phyloP scores from a whole-genome alignment of 2,329 filamentous ascomycete species.

The Colletotrichum sp. region DNA sequence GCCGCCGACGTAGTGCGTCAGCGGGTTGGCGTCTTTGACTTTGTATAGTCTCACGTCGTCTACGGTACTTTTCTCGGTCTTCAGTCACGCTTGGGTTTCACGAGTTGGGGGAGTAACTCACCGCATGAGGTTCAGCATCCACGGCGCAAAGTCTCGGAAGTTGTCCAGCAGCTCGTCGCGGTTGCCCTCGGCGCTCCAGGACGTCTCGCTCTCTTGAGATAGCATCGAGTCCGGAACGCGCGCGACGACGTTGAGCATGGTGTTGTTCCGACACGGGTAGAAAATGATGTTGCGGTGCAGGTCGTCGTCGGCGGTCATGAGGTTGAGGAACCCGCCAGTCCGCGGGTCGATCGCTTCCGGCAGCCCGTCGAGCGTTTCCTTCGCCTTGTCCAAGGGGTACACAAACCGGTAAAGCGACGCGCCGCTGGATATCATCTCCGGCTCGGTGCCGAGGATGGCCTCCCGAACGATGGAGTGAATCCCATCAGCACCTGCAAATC shows the following conservation, averaged over 20 bases:
- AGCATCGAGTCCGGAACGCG: background rate
- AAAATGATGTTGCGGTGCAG: constrained; percentile 10
- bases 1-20: constrained; percentile 36
- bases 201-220: background rate
- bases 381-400: background rate
- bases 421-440: background rate
- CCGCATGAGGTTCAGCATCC: constrained; percentile 9
- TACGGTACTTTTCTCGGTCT: background rate
- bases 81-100: background rate
- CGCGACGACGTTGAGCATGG: constrained; percentile 2
- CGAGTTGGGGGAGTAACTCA: background rate
- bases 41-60: constrained; percentile 2
- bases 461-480: constrained; percentile 9
- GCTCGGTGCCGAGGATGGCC: background rate
- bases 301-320: constrained; percentile 6
- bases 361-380: background rate
- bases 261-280: constrained; percentile 5
- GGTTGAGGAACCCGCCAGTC: background rate
- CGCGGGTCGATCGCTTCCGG: constrained; percentile 1
- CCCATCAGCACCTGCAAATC: background rate
- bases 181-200: constrained; percentile 5
- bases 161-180: background rate
- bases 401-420: constrained; percentile 14
- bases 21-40: constrained; percentile 39
- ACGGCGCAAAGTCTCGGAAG: constrained; percentile 12